Evolutionary conservation across 306 rosid genomes (phyloP).

Genomic region (Fragaria vesca): DNA sequence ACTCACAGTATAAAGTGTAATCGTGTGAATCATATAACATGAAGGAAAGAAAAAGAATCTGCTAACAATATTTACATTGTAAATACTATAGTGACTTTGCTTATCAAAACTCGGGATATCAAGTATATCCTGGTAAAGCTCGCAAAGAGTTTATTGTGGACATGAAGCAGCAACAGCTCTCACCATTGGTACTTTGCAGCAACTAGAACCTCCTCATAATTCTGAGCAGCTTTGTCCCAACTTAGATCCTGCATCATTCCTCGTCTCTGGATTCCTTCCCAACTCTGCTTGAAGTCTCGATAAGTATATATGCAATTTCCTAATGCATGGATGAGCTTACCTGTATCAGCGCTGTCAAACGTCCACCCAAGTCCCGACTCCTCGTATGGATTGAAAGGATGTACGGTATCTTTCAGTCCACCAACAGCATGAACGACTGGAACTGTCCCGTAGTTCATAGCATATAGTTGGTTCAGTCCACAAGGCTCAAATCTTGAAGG

Average conservation of each 20-base stretch:
- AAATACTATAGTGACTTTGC: conserved; percentile 2
- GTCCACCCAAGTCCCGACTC: conserved; percentile 93
- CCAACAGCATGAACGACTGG: conserved; percentile 98
- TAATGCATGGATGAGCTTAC: conserved; percentile 61
- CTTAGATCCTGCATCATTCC: conserved; percentile 90
- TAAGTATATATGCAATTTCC: conserved; percentile 73
- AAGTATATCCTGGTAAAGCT: not conserved
- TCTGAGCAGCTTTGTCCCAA: conserved; percentile 91
- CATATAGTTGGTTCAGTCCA: conserved; percentile 91
- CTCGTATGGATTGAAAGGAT: conserved; percentile 63
- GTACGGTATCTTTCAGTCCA: conserved; percentile 82
- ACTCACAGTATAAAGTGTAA: not conserved
- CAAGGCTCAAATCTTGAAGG: conserved; percentile 98
- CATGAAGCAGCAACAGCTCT: conserved; percentile 5
- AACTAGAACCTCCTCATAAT: conserved; percentile 83
- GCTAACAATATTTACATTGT: conserved; percentile 9
- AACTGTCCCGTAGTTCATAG: conserved; percentile 86
- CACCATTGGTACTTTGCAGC: conserved; percentile 94
- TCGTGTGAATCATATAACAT: not conserved
- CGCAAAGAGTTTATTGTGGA: not conserved
- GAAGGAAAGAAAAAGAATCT: not conserved
- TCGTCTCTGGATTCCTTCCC: conserved; percentile 94
- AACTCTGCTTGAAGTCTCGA: conserved; percentile 72
- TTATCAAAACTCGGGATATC: not conserved
- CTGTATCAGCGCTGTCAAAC: conserved; percentile 71